Evolutionary conservation across 2,329 filamentous ascomycete genomes (phyloP), one percentile per base, ranked within the genome.

Genomic region (Cercospora beticola): DNA sequence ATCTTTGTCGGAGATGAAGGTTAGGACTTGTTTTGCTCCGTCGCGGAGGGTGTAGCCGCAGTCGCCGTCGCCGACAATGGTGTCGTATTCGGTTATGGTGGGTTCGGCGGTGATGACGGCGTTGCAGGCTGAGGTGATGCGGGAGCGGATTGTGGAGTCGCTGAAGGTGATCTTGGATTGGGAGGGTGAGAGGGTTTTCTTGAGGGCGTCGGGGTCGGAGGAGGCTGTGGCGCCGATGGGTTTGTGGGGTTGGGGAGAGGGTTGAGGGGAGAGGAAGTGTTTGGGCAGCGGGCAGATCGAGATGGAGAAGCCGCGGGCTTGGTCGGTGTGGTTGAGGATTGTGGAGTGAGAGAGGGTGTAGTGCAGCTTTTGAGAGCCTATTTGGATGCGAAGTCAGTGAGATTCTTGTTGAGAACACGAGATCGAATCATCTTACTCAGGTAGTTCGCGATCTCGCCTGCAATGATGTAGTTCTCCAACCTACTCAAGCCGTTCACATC

Each of bases 401-500:
- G 5, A 21, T 1, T 0, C 31, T 16, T 1, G 21, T 4, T 3
- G 21, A 56, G 30, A 57, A n/a, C 30, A 6, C 54, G 18, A 40
- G 7, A 33, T 49, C 28, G 28, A 14, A 30, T 23, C 4, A 7
- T 62, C 75, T 70, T 54, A 78, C 77, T 74, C 26, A 79, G 72
- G 56, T 72, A 74, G 10, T 74, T 72, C 9, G 76, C 76, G 62
- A 79, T 76, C 66, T 79, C 78, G 18, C 75, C 73, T 0, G 75
- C 77, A 16, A 79, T 72, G 30, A 79, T 79, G 59, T 79, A 79
- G 65, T 79, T 79, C 66, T 80, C 78, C 62, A 80, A 71, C 23
- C 75, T 68, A 18, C 76, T 78, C 64, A 80, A 64, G 0, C 78
- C 78, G 58, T 80, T 80, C 63, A 79, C 70, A 66, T 79, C 77